Percentiles rank a stretch among this genome's conserved stretches.
Conservation (phyloP, 2,329 filamentous ascomycete species). For the Fusarium verrucosum region DNA sequence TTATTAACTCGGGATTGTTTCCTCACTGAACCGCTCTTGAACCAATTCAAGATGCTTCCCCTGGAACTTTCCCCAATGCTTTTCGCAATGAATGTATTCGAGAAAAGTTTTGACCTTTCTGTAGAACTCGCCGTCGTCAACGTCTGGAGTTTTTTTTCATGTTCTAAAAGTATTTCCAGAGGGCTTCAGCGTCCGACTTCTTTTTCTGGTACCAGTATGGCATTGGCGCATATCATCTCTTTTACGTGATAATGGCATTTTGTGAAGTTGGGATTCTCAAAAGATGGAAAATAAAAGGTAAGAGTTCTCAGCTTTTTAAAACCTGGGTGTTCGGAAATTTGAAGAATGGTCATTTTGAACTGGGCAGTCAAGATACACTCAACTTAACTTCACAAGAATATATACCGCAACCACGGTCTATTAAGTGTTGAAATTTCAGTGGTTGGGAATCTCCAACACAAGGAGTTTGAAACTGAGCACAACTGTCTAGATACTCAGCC, state of each 20-base stretch:
- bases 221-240: not conserved
- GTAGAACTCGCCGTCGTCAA: not conserved
- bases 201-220: accelerated
- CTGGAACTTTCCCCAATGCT: no score
- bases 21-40: not conserved
- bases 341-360: slow-evolving; percentile 1
- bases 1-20: not conserved
- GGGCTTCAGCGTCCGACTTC: not conserved
- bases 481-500: slow-evolving; percentile 1
- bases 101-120: not conserved
- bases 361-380: not conserved
- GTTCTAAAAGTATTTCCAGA: not conserved
- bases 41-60: accelerated
- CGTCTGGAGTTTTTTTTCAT: not conserved
- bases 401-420: not conserved
- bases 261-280: not conserved
- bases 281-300: not conserved
- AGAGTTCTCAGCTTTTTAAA: not conserved
- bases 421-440: not conserved
- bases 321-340: not conserved
- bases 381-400: not conserved
- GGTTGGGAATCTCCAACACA: not conserved
- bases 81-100: not conserved
- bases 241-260: not conserved
- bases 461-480: slow-evolving; percentile 1